A percentile compares a stretch with the other conserved stretches of the same genome.
These are phyloP conservation scores for Blakeslea trispora DNA, from an alignment of 371 early-diverging fungal genomes.

Conservation along the genomic window DNA sequence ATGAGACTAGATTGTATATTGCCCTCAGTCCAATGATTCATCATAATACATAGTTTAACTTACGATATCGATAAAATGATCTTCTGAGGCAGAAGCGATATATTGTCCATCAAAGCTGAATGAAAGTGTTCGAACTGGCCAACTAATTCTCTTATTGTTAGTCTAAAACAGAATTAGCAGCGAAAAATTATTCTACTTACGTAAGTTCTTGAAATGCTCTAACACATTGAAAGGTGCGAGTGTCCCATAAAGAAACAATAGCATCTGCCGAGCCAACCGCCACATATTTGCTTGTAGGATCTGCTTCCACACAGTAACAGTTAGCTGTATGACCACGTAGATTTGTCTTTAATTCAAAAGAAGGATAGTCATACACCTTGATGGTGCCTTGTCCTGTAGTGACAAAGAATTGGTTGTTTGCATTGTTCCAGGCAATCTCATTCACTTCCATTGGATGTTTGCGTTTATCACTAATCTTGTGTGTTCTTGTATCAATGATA, in stretches of 20 bases:
- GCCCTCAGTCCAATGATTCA: neutral
- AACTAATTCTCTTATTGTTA: no score
- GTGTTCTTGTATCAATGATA: constrained; percentile 75
- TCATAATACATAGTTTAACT: neutral
- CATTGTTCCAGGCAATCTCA: constrained; percentile 81
- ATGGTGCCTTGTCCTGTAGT: constrained; percentile 81
- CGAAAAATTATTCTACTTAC: constrained; percentile 43
- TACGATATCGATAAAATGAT: constrained; percentile 80
- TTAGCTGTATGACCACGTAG: constrained; percentile 80
- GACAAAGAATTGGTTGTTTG: constrained; percentile 75
- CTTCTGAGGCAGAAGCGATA: constrained; percentile 83
- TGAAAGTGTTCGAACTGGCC: constrained; percentile 82
- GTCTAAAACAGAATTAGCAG: neutral
- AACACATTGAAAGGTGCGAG: constrained; percentile 64
- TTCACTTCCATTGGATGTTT: constrained; percentile 69
- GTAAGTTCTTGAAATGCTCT: constrained; percentile 69
- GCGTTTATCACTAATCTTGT: constrained; percentile 55
- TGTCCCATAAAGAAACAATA: constrained; percentile 75
- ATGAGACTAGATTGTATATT: constrained; percentile 55
- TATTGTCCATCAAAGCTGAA: constrained; percentile 86
- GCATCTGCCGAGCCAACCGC: constrained; percentile 84
- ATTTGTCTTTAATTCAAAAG: constrained; percentile 56
- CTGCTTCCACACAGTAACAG: constrained; percentile 82
- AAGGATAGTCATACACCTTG: constrained; percentile 67
- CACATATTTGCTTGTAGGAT: constrained; percentile 76